These are phyloP conservation scores for Diaporthe sp. DNA, from an alignment of 2,329 filamentous ascomycete species.

Conservation along the genomic window DNA sequence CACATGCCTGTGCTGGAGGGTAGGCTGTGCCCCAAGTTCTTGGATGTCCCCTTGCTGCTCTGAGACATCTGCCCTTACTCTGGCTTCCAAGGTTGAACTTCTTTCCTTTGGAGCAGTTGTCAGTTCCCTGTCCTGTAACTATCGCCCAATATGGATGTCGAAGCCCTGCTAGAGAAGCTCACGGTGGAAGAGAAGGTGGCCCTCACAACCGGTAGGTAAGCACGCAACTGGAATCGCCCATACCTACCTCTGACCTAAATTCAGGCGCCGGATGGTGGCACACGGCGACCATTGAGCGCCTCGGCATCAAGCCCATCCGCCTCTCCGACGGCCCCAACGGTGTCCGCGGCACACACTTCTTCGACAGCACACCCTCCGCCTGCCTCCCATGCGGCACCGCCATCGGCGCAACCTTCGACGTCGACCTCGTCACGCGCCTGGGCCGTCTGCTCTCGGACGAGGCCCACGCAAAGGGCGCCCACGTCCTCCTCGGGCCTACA, in stretches of 20 bases:
- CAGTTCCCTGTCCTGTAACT: neutral
- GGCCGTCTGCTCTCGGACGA: constrained; percentile 72
- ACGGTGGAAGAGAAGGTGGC: constrained; percentile 25
- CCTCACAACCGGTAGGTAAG: neutral
- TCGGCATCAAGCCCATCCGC: constrained; percentile 23
- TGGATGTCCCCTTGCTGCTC: too few species aligned
- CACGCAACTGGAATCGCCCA: neutral
- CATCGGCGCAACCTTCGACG: constrained; percentile 75
- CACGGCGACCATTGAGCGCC: constrained; percentile 37
- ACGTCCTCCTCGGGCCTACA: constrained; percentile 78
- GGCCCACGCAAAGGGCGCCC: constrained; percentile 71
- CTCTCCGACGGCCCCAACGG: constrained; percentile 52
- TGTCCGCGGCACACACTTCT: constrained; percentile 50
- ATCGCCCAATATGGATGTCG: neutral
- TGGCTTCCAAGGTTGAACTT: neutral
- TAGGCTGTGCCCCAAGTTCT: neutral
- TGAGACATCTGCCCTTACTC: neutral
- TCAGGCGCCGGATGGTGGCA: constrained; percentile 33
- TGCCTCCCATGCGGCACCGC: constrained; percentile 52
- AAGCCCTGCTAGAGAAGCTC: neutral
- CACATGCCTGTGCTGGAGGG: neutral
- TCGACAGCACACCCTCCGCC: constrained; percentile 49
- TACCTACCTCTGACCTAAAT: neutral
- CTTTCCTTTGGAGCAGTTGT: neutral
- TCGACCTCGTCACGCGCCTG: constrained; percentile 67